These are phyloP conservation scores for Pochonia chlamydosporia DNA, from an alignment of 2,329 filamentous ascomycete species.

Conservation along the genomic window DNA sequence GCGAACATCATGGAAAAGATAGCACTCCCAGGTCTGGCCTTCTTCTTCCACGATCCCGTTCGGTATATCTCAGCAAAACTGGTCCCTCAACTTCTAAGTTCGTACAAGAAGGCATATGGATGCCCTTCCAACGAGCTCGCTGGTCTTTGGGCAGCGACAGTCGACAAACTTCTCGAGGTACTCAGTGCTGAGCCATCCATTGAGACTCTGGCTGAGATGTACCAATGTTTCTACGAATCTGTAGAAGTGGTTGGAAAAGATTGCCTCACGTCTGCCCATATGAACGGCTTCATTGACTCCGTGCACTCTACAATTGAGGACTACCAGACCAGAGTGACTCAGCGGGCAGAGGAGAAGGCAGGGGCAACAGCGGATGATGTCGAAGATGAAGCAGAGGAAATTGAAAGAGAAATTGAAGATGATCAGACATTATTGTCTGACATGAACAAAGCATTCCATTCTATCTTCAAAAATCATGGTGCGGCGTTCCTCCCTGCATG, in stretches of 20 bases:
- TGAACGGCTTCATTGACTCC: slow-evolving; percentile 81
- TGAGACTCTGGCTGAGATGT: slow-evolving; percentile 96
- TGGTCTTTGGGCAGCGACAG: slow-evolving; percentile 78
- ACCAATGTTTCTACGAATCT: slow-evolving; percentile 98
- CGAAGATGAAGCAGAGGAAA: slow-evolving; percentile 83
- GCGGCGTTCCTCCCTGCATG: slow-evolving; percentile 78
- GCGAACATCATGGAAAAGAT: slow-evolving; percentile 94
- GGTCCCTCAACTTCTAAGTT: slow-evolving; percentile 86
- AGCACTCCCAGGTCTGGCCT: slow-evolving; percentile 84
- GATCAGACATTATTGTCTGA: slow-evolving; percentile 94
- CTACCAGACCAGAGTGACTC: slow-evolving; percentile 80
- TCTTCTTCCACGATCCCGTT: slow-evolving; percentile 99
- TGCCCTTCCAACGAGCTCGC: slow-evolving; percentile 70
- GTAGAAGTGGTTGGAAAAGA: slow-evolving; percentile 88
- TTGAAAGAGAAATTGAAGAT: slow-evolving; percentile 87
- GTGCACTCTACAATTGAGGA: slow-evolving; percentile 84
- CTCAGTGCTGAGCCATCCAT: slow-evolving; percentile 90
- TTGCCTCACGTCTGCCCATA: slow-evolving; percentile 70
- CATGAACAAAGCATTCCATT: slow-evolving; percentile 99
- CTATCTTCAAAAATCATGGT: slow-evolving; percentile 96
- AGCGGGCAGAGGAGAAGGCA: slow-evolving; percentile 76
- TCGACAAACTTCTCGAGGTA: slow-evolving; percentile 89
- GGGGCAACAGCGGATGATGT: slow-evolving; percentile 73
- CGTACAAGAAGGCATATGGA: slow-evolving; percentile 89
- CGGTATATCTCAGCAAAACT: slow-evolving; percentile 92